Percentiles rank a stretch among this genome's conserved stretches.
These are phyloP conservation scores for Primulina tabacum DNA, from an alignment of 257 asterid species.

Conservation along the genomic window DNA sequence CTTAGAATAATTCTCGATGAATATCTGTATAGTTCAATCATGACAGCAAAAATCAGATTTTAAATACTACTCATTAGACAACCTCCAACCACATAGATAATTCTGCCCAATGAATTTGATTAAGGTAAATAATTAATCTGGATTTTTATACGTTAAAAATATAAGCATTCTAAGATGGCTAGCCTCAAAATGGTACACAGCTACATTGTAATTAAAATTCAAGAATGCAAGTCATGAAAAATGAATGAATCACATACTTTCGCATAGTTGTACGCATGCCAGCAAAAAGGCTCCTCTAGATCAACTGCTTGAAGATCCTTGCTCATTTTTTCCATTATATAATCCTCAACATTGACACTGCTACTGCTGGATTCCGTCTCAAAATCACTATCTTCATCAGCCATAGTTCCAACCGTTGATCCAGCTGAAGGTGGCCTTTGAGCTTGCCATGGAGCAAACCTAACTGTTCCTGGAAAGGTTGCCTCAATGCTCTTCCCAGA, in stretches of 20 bases:
- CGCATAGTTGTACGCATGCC: slow-evolving; percentile 93
- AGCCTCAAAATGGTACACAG: not conserved
- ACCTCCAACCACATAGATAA: not conserved
- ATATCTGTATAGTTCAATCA: slow-evolving; percentile 4
- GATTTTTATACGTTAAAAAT: not conserved
- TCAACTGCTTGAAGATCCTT: slow-evolving; percentile 90
- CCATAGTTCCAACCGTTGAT: slow-evolving; percentile 35
- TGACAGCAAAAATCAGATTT: not conserved
- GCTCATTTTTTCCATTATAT: slow-evolving; percentile 73
- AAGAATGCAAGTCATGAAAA: slow-evolving; percentile 13
- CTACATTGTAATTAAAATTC: not conserved
- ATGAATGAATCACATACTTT: slow-evolving; percentile 48
- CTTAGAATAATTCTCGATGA: not conserved
- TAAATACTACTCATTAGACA: not conserved
- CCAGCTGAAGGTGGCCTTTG: slow-evolving; percentile 48
- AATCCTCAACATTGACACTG: slow-evolving; percentile 76
- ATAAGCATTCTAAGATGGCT: not conserved
- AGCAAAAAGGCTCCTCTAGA: slow-evolving; percentile 90
- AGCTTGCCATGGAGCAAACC: slow-evolving; percentile 82
- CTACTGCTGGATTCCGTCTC: slow-evolving; percentile 63
- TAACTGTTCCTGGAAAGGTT: slow-evolving; percentile 87
- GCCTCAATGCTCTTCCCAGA: slow-evolving; percentile 92
- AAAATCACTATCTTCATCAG: slow-evolving; percentile 78
- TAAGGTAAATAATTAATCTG: too few species aligned
- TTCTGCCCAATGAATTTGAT: not conserved